Base-by-base conservation (phyloP, 2,329 filamentous ascomycete species). In the Tolypocladium endophyticum region DNA sequence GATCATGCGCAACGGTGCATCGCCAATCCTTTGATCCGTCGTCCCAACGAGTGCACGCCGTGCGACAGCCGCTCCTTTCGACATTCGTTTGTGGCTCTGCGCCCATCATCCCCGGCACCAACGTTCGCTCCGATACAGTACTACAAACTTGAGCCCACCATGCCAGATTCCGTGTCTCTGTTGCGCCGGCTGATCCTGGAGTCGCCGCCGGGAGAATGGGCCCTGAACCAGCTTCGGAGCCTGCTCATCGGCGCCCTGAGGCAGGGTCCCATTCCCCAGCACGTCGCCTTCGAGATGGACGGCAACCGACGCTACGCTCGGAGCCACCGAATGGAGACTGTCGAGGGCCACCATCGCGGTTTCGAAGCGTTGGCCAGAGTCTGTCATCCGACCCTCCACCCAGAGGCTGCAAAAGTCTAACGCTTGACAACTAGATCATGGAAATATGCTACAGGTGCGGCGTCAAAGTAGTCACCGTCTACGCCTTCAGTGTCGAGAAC, bases 261-360 rank as follows among this genome's bases (percentile, higher is more conserved):
- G 70, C 93, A 97, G 74, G 94, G 94, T 0, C 91, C 92, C 2
- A 88, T 99, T 59, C 94, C 94, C 12, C 87, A 91, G 69, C 94
- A 99, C 84, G 85, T 99, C 62, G 94, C 94, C n/a, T 99, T 99
- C 71, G 93, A 97, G 67, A 99, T 99, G 94, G 94, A 99, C 72
- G 94, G 94, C 59, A 99, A 99, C 76, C 81, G 94, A 68, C 88
- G 94, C 54, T 99, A 95, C 77, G 94, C 94, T 18, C 84, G 90
- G 62, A 89, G 82, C 63, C 91, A 94, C 76, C 87, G 93, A 64
- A 96, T 99, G 72, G 94, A 99, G 78, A 96, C 92, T 0, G 87
- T 97, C 39, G 93, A 99, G 75, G 94, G 94, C 30, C 94, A 99
- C 72, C 92, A 96, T 71, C 78, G 96, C 67, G 94, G 94, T 2